Evolutionary conservation across 495 filamentous ascomycete genomes (phyloP).

Genomic region (Chaetomium fimeti): DNA sequence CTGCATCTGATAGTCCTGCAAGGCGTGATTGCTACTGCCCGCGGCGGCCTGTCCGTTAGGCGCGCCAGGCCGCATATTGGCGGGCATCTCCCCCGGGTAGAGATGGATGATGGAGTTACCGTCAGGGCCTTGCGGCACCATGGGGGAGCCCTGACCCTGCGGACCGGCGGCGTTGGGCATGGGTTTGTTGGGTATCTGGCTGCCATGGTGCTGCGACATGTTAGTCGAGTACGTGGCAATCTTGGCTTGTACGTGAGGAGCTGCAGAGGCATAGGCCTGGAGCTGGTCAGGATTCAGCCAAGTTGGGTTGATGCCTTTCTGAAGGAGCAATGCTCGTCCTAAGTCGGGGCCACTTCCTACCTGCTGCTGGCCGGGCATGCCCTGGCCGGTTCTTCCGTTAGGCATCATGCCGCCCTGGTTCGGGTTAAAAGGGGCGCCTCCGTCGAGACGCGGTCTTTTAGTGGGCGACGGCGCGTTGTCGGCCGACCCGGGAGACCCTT

Average conservation of each 20-base stretch:
- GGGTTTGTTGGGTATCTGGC: conserved; percentile 70
- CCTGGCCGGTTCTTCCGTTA: conserved; percentile 71
- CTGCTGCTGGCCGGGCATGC: conserved; percentile 71
- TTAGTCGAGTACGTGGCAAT: conserved; percentile 83
- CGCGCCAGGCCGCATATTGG: conserved; percentile 58
- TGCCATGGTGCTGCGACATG: conserved; percentile 75
- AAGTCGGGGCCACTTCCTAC: conserved; percentile 55
- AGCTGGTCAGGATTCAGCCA: conserved; percentile 75
- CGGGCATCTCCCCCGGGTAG: conserved; percentile 56
- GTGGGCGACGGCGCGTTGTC: conserved; percentile 91
- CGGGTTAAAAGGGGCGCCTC: conserved; percentile 59
- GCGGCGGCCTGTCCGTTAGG: conserved; percentile 52
- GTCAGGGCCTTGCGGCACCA: conserved; percentile 73
- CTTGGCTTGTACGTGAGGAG: conserved; percentile 67
- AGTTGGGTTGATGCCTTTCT: conserved; percentile 72
- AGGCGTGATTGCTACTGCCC: conserved; percentile 78
- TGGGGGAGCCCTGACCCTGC: conserved; percentile 69
- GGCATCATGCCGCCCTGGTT: conserved; percentile 71
- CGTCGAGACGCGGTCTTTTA: conserved; percentile 87
- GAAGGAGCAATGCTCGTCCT: conserved; percentile 63
- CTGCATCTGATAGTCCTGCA: conserved; percentile 99
- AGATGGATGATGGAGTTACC: conserved; percentile 61
- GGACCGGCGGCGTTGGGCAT: conserved; percentile 54
- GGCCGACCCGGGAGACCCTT: conserved; percentile 74
- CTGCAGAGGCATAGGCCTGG: conserved; percentile 63